Evolutionary conservation across 2,329 filamentous ascomycete genomes (phyloP).

Genomic region (Penicillium griseofulvum): DNA sequence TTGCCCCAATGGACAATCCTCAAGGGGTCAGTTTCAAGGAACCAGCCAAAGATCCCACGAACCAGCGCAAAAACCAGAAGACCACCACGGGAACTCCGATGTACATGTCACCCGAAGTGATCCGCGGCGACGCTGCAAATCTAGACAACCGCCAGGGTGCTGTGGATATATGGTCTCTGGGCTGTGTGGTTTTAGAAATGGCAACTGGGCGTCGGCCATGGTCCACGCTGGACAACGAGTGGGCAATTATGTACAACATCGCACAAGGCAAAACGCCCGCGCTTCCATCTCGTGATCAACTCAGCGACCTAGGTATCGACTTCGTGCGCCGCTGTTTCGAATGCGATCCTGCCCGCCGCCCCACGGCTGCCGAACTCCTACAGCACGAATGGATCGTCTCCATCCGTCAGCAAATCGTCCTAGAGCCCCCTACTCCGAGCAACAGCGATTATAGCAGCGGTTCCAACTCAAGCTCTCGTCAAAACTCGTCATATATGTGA

Average conservation of each 20-base stretch:
- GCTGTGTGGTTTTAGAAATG: constrained; percentile 97
- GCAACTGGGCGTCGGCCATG: constrained; percentile 90
- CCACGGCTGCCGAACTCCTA: constrained; percentile 81
- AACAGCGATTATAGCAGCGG: constrained; percentile 35
- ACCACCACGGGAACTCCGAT: constrained; percentile 98
- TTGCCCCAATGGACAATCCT: constrained; percentile 64
- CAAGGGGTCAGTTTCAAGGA: constrained; percentile 45
- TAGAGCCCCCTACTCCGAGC: constrained; percentile 42
- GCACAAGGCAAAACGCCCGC: constrained; percentile 92
- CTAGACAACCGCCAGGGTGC: constrained; percentile 74
- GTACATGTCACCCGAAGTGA: constrained; percentile 99
- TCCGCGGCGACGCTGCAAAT: constrained; percentile 79
- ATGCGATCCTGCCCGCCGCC: constrained; percentile 73
- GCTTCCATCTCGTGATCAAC: constrained; percentile 75
- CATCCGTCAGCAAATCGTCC: constrained; percentile 48
- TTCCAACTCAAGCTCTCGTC: constrained; percentile 28
- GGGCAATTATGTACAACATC: constrained; percentile 99
- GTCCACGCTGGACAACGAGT: constrained; percentile 96
- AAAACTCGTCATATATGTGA: constrained; percentile 30
- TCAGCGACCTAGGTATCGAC: constrained; percentile 80
- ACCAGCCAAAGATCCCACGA: constrained; percentile 29
- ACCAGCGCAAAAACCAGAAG: constrained; percentile 62
- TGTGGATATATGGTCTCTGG: constrained; percentile 93
- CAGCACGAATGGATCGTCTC: constrained; percentile 84
- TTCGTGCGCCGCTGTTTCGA: constrained; percentile 86